Base-by-base conservation (phyloP, 805 yeast species). In the Myxozyma mucilagina region DNA sequence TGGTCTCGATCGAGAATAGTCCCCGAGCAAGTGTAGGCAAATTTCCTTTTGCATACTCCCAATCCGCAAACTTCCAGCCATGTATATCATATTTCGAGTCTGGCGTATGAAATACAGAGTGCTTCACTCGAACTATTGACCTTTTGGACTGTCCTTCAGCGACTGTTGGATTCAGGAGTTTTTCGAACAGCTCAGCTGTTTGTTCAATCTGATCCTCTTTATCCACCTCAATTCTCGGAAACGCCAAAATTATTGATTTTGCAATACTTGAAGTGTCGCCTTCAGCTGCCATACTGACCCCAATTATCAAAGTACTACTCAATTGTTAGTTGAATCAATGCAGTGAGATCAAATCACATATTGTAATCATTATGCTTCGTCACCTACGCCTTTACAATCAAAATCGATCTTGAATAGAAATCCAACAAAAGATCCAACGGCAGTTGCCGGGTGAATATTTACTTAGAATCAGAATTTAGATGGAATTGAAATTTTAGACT, bases 11-110 rank as follows among this genome's bases (percentile, higher is more conserved):
- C 11, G 66, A 43, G 38, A 63, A 63, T 31, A 63, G 36, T 6
- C 67, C 67, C 1, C 67, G 56, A 8, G 66, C 63, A 13, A 44
- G 31, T 2, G 63, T 62, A 9, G 58, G 60, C 8, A 63, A 32
- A 9, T 38, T 36, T 9, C 50, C 51, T 49, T 56, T 63, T 32
- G 38, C 50, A 70, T 89, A 93, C 68, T 89, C 97, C 89, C 90
- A 92, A 67, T 93, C 99, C 60, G 86, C 84, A 75, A 90, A 91
- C 73, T 86, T 89, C 98, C 98, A 93, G 9, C 78, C 72, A 52
- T 56, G 56, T 4, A 63, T 51, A 29, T 49, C 48, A 16, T 34
- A 18, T 2, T 43, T 8, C n/a, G 60, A 43, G 9, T 24, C 18
- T 13, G 50, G 52, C 31, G 59, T 32, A 9, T 47, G 38, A 41